Evolutionary conservation across 2,329 filamentous ascomycete species (phyloP), one percentile per base, ranked within the genome.

Genomic region (Paecilomyces variotii): DNA sequence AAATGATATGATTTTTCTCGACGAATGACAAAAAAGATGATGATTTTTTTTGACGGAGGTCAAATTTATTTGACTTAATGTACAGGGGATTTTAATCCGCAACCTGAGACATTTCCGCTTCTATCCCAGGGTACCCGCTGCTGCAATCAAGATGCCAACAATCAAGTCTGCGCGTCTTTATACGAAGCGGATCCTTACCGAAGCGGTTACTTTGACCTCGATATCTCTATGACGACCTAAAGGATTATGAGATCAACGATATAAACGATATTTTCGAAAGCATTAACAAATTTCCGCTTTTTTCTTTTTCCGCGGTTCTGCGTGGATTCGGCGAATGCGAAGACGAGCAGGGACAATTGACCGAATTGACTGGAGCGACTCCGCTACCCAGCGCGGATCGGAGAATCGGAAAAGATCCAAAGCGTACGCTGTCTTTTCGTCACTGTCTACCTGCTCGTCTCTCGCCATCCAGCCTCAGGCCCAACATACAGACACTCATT

Each of bases 1-100:
- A 62, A 61, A 60, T 61, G 59, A 64, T 51, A 57, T 55, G 55
- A 56, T 45, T 7, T 45, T 57, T 60, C 35, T 52, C 24, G 52
- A 39, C 53, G 55, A 54, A 56, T 56, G 53, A 59, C 56, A 57
- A 62, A 60, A 54, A 60, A 26, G 19, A 50, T n/a, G 12, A 52
- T 28, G 24, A 28, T n/a, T 12, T 54, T n/a, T 61, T 25, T 56
- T 59, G 54, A 54, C 54, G n/a, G 56, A 54, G 60, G 58, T 61
- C 56, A 55, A 45, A 55, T 55, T 59, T 51, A 54, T 60, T 55
- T 53, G 56, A 49, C 53, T 60, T 32, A 34, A 56, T 57, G 52
- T 55, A 28, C 52, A 30, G 28, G 54, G 57, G 57, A 54, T 26
- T 35, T 60, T 26, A 45, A 51, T 56, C 49, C 54, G 35, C 24